Conservation (phyloP, 1,284 basidiomycete genomes). For the Ustilago shanxiensis region DNA sequence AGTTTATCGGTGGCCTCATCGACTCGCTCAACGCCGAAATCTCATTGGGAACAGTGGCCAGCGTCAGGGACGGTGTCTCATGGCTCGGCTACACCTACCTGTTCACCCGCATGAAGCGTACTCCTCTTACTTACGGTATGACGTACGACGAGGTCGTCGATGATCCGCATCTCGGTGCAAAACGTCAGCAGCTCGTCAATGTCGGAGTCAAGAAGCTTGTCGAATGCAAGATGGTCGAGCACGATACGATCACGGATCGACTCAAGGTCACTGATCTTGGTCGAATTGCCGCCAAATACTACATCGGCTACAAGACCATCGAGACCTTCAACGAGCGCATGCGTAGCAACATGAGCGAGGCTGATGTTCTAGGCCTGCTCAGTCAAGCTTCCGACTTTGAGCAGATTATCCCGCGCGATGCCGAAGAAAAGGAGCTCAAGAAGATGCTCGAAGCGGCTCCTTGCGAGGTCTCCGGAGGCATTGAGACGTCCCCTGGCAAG, state of each 20-base stretch:
- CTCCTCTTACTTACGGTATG: conserved; percentile 91
- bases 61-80: conserved; percentile 85
- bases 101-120: conserved; percentile 93
- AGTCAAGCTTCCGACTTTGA: conserved; percentile 95
- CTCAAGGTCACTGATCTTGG: conserved; percentile 88
- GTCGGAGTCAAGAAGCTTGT: conserved; percentile 80
- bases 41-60: conserved; percentile 92
- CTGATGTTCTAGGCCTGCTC: conserved; percentile 88
- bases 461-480: conserved; percentile 76
- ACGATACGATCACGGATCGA: conserved; percentile 76
- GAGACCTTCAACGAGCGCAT: conserved; percentile 90
- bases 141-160: conserved; percentile 79
- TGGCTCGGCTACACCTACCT: conserved; percentile 99
- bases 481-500: conserved; percentile 85
- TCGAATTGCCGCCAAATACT: conserved; percentile 95
- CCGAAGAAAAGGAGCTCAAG: conserved; percentile 87
- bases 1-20: conserved; percentile 84
- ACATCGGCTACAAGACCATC: conserved; percentile 87
- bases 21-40: conserved; percentile 97
- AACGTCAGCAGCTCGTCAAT: conserved; percentile 80
- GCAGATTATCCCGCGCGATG: conserved; percentile 93
- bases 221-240: conserved; percentile 86
- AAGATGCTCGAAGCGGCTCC: conserved; percentile 76
- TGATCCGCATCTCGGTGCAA: conserved; percentile 83
- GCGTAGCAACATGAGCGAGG: conserved; percentile 88